Conservation (phyloP, 2,329 filamentous ascomycete species). For the Xylaria multiplex region DNA sequence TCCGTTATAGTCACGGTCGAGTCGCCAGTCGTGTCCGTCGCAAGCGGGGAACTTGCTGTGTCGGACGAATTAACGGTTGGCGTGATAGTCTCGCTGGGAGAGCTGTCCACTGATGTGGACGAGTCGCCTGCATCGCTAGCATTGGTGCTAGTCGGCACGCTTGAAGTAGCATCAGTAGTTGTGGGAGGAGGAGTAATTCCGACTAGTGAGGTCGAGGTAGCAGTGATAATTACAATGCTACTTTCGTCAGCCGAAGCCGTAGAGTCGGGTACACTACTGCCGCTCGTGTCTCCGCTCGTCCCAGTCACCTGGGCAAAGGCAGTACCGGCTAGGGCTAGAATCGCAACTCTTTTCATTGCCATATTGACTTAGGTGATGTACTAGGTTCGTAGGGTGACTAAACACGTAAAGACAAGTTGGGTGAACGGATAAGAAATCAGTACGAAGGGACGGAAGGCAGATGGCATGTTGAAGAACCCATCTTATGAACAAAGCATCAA, state of each 20-base stretch:
- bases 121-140: not conserved
- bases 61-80: not conserved
- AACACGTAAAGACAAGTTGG: slow-evolving; percentile 9
- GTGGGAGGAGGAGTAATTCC: slow-evolving; percentile 20
- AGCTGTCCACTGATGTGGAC: not conserved
- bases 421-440: slow-evolving; percentile 7
- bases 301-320: slow-evolving; percentile 41
- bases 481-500: slow-evolving; percentile 38
- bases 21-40: slow-evolving; percentile 11
- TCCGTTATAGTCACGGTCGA: slow-evolving; percentile 20
- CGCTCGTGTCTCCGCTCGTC: slow-evolving; percentile 33
- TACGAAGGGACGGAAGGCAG: not conserved
- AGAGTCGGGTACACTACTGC: slow-evolving; percentile 10
- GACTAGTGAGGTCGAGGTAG: slow-evolving; percentile 17
- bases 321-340: slow-evolving; percentile 41
- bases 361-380: slow-evolving; percentile 37
- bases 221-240: slow-evolving; percentile 3
- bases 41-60: slow-evolving; percentile 15
- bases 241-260: slow-evolving; percentile 6
- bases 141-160: not conserved
- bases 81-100: slow-evolving; percentile 1
- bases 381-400: not conserved
- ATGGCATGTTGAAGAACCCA: slow-evolving; percentile 33
- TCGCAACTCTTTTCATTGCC: slow-evolving; percentile 39
- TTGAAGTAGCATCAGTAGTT: slow-evolving; percentile 9